A percentile compares a stretch with the other conserved stretches of the same genome.
Evolutionary conservation across 1,284 basidiomycete genomes (phyloP).

Genomic region (Ustilago nuda): DNA sequence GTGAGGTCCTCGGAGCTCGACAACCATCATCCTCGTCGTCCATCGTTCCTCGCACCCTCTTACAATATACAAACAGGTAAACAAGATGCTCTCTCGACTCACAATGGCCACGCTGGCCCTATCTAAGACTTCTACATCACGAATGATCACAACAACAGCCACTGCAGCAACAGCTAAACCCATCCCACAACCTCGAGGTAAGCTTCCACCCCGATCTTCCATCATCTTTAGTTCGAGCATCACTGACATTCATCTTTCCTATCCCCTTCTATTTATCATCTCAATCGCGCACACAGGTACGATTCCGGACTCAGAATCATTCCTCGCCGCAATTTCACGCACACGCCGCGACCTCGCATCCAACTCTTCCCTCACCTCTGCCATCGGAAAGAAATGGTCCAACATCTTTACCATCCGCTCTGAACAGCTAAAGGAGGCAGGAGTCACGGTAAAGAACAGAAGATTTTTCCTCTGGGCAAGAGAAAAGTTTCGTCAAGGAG

Average conservation of each 20-base stretch:
- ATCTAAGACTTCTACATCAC: conserved; percentile 17
- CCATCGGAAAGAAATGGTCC: conserved; percentile 74
- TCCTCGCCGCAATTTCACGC: conserved; percentile 80
- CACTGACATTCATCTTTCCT: background rate
- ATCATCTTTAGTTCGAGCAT: background rate
- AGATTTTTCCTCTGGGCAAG: conserved; percentile 83
- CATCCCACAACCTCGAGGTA: conserved; percentile 22
- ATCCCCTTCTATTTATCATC: background rate
- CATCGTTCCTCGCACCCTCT: background rate
- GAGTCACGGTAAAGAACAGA: conserved; percentile 78
- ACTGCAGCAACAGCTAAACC: conserved; percentile 13
- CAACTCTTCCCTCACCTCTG: conserved; percentile 54
- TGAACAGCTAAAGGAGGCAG: conserved; percentile 75
- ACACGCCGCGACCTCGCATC: conserved; percentile 75
- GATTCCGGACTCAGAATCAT: conserved; percentile 67
- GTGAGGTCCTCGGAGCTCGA: too few relatives aligned
- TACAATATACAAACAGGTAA: background rate
- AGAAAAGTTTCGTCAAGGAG: conserved; percentile 78
- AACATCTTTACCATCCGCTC: conserved; percentile 77
- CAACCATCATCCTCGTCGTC: background rate
- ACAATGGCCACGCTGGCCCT: conserved; percentile 11
- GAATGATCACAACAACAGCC: conserved; percentile 25
- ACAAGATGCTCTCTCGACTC: conserved; percentile 23
- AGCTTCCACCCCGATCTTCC: background rate
- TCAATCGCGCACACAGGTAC: conserved; percentile 1